Conservation (phyloP, 768 basidiomycete species). For the Lactifluus hygrophoroides region DNA sequence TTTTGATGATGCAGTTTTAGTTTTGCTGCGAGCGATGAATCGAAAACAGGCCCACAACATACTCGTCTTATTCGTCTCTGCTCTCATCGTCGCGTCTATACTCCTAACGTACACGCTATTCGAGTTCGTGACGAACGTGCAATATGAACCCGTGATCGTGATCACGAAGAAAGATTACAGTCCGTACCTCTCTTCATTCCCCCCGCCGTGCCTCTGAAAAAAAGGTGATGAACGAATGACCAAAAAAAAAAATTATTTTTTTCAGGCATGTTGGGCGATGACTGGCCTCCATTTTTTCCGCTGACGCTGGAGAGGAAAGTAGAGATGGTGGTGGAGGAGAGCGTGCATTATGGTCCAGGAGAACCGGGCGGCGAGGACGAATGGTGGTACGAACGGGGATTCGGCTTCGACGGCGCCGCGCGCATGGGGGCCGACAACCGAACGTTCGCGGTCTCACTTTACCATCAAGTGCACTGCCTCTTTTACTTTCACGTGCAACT, state of each 20-base stretch:
- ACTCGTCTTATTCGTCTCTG: not conserved
- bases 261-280: constrained; percentile 4
- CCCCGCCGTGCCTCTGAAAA: too few species aligned
- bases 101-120: not conserved
- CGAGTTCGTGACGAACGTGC: not conserved
- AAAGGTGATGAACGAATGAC: too few species aligned
- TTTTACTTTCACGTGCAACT: constrained; percentile 24
- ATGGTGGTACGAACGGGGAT: not conserved
- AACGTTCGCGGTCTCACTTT: constrained; percentile 31
- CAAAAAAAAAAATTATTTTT: too few species aligned
- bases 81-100: not conserved
- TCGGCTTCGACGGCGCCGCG: constrained; percentile 2
- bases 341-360: not conserved
- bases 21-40: too few species aligned
- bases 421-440: constrained; percentile 4
- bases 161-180: constrained; percentile 3
- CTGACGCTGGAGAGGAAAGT: not conserved
- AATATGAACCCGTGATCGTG: not conserved
- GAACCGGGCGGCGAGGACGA: not conserved
- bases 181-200: too few species aligned
- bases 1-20: too few species aligned
- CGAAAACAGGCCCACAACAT: not conserved
- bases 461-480: constrained; percentile 41
- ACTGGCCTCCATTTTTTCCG: not conserved
- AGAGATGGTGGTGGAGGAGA: constrained; percentile 11